phyloP scores from a whole-genome alignment of 2,329 filamentous ascomycete genomes.

The Rhinocladiella mackenziei region DNA sequence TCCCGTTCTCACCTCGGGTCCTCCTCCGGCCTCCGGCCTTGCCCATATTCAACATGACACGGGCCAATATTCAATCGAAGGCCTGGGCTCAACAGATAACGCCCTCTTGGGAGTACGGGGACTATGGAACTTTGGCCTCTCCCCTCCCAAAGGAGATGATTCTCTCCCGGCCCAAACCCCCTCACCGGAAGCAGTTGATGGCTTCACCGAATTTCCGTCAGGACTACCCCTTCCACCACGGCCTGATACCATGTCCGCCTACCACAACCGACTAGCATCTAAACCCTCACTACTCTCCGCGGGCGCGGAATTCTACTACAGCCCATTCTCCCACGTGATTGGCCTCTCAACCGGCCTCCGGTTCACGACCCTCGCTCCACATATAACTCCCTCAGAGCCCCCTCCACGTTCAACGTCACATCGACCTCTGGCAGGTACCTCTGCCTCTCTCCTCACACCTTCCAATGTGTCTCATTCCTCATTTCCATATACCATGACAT shows the following conservation, averaged over 20 bases:
- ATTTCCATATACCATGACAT: conserved; percentile 86
- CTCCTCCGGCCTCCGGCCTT: conserved; percentile 49
- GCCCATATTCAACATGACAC: conserved; percentile 62
- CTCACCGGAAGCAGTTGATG: conserved; percentile 3
- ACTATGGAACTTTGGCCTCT: conserved; percentile 88
- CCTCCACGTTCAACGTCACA: conserved; percentile 47
- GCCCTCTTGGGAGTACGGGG: conserved; percentile 81
- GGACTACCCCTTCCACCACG: conserved; percentile 25
- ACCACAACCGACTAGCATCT: conserved; percentile 20
- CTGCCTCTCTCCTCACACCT: conserved; percentile 28
- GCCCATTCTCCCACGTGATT: conserved; percentile 86
- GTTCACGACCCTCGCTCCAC: conserved; percentile 68
- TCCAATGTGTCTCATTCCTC: conserved; percentile 53
- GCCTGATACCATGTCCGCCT: conserved; percentile 34
- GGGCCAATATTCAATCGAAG: conserved; percentile 83
- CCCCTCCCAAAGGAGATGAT: conserved; percentile 37
- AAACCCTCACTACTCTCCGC: conserved; percentile 72
- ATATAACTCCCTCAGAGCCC: conserved; percentile 40
- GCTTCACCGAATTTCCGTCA: conserved; percentile 16
- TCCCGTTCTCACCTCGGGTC: conserved; percentile 37
- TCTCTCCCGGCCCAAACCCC: not conserved
- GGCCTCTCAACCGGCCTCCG: conserved; percentile 83
- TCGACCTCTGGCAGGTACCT: conserved; percentile 26
- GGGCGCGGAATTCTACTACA: conserved; percentile 93
- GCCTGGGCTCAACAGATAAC: conserved; percentile 87